phyloP scores from a whole-genome alignment of 306 rosid genomes.

The Purshia tridentata region DNA sequence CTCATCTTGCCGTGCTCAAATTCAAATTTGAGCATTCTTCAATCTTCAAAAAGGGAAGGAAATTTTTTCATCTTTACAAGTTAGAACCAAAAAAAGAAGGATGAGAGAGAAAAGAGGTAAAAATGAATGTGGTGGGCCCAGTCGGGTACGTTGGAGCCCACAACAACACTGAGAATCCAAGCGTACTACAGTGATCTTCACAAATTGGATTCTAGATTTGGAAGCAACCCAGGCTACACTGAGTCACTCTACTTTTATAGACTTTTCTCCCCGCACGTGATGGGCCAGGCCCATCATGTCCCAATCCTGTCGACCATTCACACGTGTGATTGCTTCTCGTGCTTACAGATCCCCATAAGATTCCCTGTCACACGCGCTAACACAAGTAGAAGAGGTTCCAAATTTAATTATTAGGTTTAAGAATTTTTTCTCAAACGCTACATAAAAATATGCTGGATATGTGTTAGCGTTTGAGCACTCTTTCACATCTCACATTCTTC shows the following conservation, averaged over 20 bases:
- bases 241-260: background rate
- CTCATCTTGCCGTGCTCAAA: background rate
- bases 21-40: background rate
- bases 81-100: background rate
- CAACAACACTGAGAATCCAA: constrained; percentile 15
- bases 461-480: no score
- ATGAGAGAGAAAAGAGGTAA: background rate
- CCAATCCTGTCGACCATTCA: constrained; percentile 56
- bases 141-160: constrained; percentile 3
- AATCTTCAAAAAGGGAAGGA: background rate
- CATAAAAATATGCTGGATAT: no score
- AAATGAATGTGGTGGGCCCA: constrained; percentile 12
- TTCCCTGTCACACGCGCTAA: constrained; percentile 34
- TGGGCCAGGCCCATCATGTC: constrained; percentile 47
- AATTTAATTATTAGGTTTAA: no score
- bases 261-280: constrained; percentile 64
- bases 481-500: no score
- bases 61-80: no score
- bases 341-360: constrained; percentile 46
- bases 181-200: constrained; percentile 15
- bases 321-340: constrained; percentile 59
- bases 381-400: background rate
- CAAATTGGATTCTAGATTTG: constrained; percentile 8
- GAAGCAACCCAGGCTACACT: constrained; percentile 22
- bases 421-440: no score